These are phyloP conservation scores for Fraxinus ornus DNA, from an alignment of 305 asterid species.

Conservation along the genomic window DNA sequence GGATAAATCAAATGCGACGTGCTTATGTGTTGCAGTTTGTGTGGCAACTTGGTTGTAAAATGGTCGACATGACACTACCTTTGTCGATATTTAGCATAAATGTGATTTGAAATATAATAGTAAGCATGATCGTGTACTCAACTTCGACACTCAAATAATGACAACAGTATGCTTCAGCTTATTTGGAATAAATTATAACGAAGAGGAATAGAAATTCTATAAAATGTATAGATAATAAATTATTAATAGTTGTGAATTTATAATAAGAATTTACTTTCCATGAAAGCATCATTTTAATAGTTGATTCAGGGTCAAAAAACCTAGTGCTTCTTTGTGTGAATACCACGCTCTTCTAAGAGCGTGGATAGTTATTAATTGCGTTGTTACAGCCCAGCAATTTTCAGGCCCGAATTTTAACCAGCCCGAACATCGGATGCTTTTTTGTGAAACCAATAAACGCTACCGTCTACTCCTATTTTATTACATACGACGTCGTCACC, in stretches of 20 bases:
- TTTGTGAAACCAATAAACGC: neutral
- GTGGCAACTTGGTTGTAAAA: too few relatives aligned
- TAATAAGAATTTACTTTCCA: neutral
- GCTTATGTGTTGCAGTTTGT: too few relatives aligned
- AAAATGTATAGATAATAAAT: too few relatives aligned
- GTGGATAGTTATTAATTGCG: neutral
- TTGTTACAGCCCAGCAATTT: neutral
- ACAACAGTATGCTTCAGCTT: neutral
- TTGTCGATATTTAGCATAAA: too few relatives aligned
- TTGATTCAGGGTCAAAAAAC: neutral
- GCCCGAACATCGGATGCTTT: conserved; percentile 1
- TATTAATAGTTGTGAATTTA: too few relatives aligned
- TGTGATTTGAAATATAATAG: neutral
- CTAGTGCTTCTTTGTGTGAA: neutral
- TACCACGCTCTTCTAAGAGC: neutral
- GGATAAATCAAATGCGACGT: neutral
- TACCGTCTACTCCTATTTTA: neutral
- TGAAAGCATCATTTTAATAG: neutral
- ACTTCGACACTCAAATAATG: neutral
- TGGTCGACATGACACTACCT: neutral
- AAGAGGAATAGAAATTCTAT: neutral
- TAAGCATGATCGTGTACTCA: neutral
- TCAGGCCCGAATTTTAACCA: neutral
- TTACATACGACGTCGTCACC: neutral
- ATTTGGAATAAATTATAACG: too few relatives aligned